These are phyloP conservation scores for Stemphylium beticola DNA, from an alignment of 2,329 filamentous ascomycete genomes.

Conservation along the genomic window DNA sequence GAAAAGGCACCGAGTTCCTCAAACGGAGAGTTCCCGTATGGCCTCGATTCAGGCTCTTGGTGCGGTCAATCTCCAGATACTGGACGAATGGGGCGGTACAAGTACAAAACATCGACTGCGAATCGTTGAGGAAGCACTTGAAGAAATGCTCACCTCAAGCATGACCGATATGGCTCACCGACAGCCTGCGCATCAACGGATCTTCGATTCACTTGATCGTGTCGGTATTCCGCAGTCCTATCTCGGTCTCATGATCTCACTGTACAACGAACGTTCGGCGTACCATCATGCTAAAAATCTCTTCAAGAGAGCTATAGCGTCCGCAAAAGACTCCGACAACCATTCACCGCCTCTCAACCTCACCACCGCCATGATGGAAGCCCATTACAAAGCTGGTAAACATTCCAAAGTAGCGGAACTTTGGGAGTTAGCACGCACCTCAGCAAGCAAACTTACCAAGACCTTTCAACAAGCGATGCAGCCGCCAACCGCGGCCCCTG, in stretches of 20 bases:
- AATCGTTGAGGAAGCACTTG: conserved; percentile 35
- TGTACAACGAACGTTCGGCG: conserved; percentile 58
- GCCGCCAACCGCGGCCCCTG: conserved; percentile 28
- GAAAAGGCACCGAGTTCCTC: conserved; percentile 45
- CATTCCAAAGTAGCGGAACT: conserved; percentile 67
- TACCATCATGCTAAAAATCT: conserved; percentile 49
- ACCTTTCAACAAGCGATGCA: conserved; percentile 44
- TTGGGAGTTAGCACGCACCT: conserved; percentile 68
- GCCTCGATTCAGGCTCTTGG: conserved; percentile 43
- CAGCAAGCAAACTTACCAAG: conserved; percentile 54
- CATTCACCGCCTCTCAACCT: conserved; percentile 48
- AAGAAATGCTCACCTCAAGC: conserved; percentile 32
- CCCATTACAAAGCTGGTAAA: conserved; percentile 64
- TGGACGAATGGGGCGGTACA: conserved; percentile 19
- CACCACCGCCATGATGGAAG: conserved; percentile 67
- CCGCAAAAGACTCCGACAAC: conserved; percentile 18
- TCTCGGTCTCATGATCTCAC: conserved; percentile 62
- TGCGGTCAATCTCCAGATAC: conserved; percentile 24
- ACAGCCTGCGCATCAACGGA: conserved; percentile 32
- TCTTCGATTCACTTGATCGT: conserved; percentile 38
- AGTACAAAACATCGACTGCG: conserved; percentile 28
- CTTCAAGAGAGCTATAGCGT: conserved; percentile 28
- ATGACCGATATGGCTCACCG: conserved; percentile 38
- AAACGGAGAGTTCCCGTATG: conserved; percentile 53
- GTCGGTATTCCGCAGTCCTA: conserved; percentile 58